Conservation (phyloP, 202 grass and related monocot genomes). For the Elaeis oleifera region DNA sequence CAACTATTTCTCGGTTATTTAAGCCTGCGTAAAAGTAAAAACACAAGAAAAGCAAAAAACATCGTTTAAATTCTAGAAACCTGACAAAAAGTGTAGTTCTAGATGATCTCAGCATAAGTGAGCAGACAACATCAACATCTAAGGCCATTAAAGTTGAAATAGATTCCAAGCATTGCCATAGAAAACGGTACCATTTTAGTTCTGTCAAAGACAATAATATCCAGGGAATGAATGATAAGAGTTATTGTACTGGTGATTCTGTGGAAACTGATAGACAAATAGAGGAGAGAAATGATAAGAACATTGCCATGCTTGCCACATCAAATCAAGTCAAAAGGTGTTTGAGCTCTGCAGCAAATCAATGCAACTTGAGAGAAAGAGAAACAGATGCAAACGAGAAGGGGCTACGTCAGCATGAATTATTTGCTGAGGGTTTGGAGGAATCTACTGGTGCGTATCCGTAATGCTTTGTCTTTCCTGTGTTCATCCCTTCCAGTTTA, state of each 20-base stretch:
- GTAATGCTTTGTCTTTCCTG: not conserved
- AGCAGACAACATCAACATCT: slow-evolving; percentile 50
- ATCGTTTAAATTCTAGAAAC: slow-evolving; percentile 6
- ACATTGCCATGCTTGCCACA: slow-evolving; percentile 5
- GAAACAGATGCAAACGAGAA: slow-evolving; percentile 19
- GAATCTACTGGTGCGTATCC: slow-evolving; percentile 45
- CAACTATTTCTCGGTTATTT: slow-evolving; percentile 37
- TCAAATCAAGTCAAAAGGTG: slow-evolving; percentile 9
- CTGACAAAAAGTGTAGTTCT: slow-evolving; percentile 3
- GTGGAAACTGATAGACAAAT: slow-evolving; percentile 17
- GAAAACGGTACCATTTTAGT: slow-evolving; percentile 22
- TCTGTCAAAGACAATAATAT: slow-evolving; percentile 8
- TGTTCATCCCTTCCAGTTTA: slow-evolving; percentile 13
- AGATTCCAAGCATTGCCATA: slow-evolving; percentile 29
- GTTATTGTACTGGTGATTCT: slow-evolving; percentile 19
- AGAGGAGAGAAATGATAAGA: slow-evolving; percentile 18
- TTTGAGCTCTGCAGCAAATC: slow-evolving; percentile 8
- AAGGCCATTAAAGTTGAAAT: slow-evolving; percentile 14
- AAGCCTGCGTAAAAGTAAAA: slow-evolving; percentile 42
- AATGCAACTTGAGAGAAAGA: slow-evolving; percentile 16
- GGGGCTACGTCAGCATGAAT: slow-evolving; percentile 21
- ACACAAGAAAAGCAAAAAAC: slow-evolving; percentile 39
- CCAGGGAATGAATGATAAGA: slow-evolving; percentile 13
- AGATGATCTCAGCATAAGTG: slow-evolving; percentile 18
- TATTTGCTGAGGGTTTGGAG: slow-evolving; percentile 55